phyloP scores from a whole-genome alignment of 495 filamentous ascomycete species.

The Chaetomium fimeti region DNA sequence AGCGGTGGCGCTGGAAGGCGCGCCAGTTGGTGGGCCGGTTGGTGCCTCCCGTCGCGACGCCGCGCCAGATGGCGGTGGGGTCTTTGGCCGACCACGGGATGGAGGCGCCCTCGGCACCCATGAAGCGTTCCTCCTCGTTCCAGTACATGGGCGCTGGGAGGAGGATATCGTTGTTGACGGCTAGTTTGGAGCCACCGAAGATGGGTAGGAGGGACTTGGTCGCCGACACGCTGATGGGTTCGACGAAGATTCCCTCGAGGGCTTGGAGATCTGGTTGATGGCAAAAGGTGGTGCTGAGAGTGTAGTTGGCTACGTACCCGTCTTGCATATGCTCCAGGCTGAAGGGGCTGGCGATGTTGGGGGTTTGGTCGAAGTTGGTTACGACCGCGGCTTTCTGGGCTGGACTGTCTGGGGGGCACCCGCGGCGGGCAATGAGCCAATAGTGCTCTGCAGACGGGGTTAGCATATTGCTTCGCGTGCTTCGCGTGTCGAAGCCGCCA shows the following conservation, averaged over 20 bases:
- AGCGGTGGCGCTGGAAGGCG: slow-evolving; percentile 70
- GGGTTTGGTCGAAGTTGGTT: slow-evolving; percentile 41
- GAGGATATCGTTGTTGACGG: slow-evolving; percentile 77
- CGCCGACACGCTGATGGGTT: slow-evolving; percentile 58
- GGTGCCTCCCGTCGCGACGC: slow-evolving; percentile 66
- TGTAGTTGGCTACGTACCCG: slow-evolving; percentile 66
- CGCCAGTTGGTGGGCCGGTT: slow-evolving; percentile 64
- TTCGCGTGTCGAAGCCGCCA: not conserved
- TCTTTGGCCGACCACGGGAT: slow-evolving; percentile 57
- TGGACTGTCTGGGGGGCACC: slow-evolving; percentile 60
- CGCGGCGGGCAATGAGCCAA: slow-evolving; percentile 60
- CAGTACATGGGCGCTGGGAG: slow-evolving; percentile 78
- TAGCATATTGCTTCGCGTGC: slow-evolving; percentile 21
- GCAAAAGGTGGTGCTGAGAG: slow-evolving; percentile 64
- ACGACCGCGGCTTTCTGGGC: slow-evolving; percentile 51
- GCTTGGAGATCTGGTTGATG: slow-evolving; percentile 56
- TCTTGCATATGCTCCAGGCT: slow-evolving; percentile 46
- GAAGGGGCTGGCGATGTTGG: slow-evolving; percentile 43
- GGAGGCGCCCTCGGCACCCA: slow-evolving; percentile 51
- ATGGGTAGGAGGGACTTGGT: slow-evolving; percentile 62
- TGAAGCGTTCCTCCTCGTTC: slow-evolving; percentile 66
- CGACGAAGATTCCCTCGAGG: slow-evolving; percentile 69
- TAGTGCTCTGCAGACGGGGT: slow-evolving; percentile 49
- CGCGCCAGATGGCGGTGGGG: slow-evolving; percentile 63
- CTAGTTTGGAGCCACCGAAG: slow-evolving; percentile 74